Conservation (phyloP, 768 basidiomycete genomes). For the Russula sp. region DNA sequence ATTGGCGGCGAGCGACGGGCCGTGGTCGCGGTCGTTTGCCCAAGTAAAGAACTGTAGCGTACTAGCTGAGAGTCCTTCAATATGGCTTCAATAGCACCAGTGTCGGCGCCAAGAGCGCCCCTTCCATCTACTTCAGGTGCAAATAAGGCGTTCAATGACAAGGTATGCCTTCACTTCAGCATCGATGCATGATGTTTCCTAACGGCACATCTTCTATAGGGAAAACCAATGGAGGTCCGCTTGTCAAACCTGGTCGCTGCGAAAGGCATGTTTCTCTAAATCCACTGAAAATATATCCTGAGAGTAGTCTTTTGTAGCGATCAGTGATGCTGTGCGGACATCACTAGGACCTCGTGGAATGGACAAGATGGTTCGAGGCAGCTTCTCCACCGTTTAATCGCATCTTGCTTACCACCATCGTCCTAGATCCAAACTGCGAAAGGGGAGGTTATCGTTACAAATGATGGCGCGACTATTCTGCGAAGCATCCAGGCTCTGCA, state of each 20-base stretch:
- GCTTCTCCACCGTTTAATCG: background rate
- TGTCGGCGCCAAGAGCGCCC: slow-evolving; percentile 22
- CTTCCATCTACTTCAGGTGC: slow-evolving; percentile 17
- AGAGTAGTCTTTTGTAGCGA: slow-evolving; percentile 46
- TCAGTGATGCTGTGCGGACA: slow-evolving; percentile 95
- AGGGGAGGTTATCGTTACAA: slow-evolving; percentile 96
- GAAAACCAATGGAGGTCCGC: slow-evolving; percentile 97
- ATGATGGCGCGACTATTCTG: slow-evolving; percentile 97
- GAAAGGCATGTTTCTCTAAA: slow-evolving; percentile 55
- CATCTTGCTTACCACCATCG: slow-evolving; percentile 4
- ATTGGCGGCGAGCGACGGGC: background rate
- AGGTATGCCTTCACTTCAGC: slow-evolving; percentile 38
- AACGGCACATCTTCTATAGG: slow-evolving; percentile 44
- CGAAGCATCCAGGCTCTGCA: slow-evolving; percentile 94
- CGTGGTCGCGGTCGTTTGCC: background rate
- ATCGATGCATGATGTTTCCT: slow-evolving; percentile 14
- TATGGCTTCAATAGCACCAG: slow-evolving; percentile 29
- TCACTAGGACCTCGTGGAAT: slow-evolving; percentile 96
- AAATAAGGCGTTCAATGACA: slow-evolving; percentile 71
- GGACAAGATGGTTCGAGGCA: slow-evolving; percentile 89
- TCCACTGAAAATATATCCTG: slow-evolving; percentile 18
- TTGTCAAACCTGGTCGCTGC: slow-evolving; percentile 97
- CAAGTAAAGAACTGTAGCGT: no score
- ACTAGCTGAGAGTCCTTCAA: background rate
- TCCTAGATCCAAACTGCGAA: slow-evolving; percentile 91